These are phyloP conservation scores for Puccinia novopanici DNA, from an alignment of 1,284 basidiomycete genomes.

Conservation along the genomic window DNA sequence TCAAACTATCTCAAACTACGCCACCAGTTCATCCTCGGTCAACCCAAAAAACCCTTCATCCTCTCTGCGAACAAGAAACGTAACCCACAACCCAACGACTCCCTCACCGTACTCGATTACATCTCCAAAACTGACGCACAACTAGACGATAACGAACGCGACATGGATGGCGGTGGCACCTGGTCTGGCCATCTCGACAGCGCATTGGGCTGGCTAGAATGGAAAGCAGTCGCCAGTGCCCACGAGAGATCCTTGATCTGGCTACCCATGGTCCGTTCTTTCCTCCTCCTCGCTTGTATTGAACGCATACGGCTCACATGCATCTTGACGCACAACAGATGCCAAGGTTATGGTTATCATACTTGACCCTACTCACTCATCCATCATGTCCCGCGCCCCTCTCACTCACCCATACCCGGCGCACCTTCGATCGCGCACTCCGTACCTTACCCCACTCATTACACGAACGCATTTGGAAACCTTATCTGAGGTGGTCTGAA, in stretches of 20 bases:
- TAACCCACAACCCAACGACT: constrained; percentile 69
- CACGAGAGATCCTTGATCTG: constrained; percentile 93
- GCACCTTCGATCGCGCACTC: constrained; percentile 90
- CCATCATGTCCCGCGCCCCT: constrained; percentile 82
- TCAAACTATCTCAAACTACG: constrained; percentile 83
- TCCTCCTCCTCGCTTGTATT: too few species aligned
- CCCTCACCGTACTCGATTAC: constrained; percentile 84
- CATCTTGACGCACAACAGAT: constrained; percentile 80
- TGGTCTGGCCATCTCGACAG: constrained; percentile 86
- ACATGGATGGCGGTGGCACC: constrained; percentile 53
- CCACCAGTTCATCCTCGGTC: constrained; percentile 81
- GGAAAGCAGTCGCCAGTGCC: constrained; percentile 81
- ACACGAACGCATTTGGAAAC: constrained; percentile 90
- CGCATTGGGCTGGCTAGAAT: constrained; percentile 88
- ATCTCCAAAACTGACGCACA: constrained; percentile 83
- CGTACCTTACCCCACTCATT: constrained; percentile 89
- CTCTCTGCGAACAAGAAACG: constrained; percentile 60
- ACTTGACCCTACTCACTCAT: constrained; percentile 85
- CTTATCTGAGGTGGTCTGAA: constrained; percentile 94
- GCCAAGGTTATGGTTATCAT: constrained; percentile 90
- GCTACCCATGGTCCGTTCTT: constrained; percentile 73
- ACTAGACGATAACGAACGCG: constrained; percentile 68
- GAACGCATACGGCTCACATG: too few species aligned
- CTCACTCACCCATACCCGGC: constrained; percentile 83
- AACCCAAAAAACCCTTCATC: constrained; percentile 62